Evolutionary conservation across 345 rosid species (phyloP).

Genomic region (Barbarea vulgaris): DNA sequence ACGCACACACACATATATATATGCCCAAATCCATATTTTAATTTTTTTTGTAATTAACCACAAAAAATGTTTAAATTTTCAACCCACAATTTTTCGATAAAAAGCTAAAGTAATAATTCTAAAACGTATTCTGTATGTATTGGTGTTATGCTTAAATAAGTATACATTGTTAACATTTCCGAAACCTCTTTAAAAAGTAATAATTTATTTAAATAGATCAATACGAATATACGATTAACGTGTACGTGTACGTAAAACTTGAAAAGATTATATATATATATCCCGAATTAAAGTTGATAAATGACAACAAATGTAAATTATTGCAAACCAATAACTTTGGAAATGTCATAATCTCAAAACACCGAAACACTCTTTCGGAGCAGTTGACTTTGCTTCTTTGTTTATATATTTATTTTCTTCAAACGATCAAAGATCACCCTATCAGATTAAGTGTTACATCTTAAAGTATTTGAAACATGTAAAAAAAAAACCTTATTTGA

Average conservation of each 20-base stretch:
- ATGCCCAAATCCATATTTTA: background rate
- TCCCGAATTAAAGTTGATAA: conserved; percentile 4
- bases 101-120: background rate
- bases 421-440: conserved; percentile 15
- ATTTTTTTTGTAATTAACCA: background rate
- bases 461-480: background rate
- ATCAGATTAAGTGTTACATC: conserved; percentile 12
- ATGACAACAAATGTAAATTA: conserved; percentile 22
- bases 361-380: conserved; percentile 29
- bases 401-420: conserved; percentile 7
- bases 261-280: background rate
- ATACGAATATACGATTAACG: conserved; percentile 1
- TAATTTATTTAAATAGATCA: background rate
- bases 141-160: background rate
- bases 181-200: background rate
- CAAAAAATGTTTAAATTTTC: background rate
- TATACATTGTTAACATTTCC: background rate
- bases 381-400: conserved; percentile 31
- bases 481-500: background rate
- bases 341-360: conserved; percentile 37
- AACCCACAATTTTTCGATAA: background rate
- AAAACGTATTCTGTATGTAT: background rate
- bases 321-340: conserved; percentile 29
- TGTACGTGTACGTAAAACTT: conserved; percentile 19
- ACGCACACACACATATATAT: background rate